Conservation (phyloP, 176 grass and related monocot genomes). For the Triticum aestivum region IWGSC_CS_RefSeq_v2.1 NC_057799.1:34247108-34247607, state of each 20-base stretch:
- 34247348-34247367: constrained; percentile 84
- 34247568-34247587: no score
- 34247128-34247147: constrained; percentile 86
- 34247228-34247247: constrained; percentile 94
- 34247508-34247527: no score
- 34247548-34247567: no score
- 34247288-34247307: constrained; percentile 1
- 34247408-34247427: constrained; percentile 96
- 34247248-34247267: neutral
- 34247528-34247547: no score
- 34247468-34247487: neutral
- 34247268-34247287: neutral
- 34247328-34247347: constrained; percentile 79
- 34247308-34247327: constrained; percentile 47
- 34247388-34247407: constrained; percentile 90
- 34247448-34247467: constrained; percentile 75
- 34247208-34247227: constrained; percentile 81
- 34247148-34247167: constrained; percentile 99
- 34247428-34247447: constrained; percentile 90
- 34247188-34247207: constrained; percentile 79
- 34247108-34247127: constrained; percentile 10
- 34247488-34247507: no score
- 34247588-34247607: no score
- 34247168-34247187: constrained; percentile 94
- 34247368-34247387: constrained; percentile 57